Evolutionary conservation across 352 stramenopile genomes (phyloP), one percentile per base, ranked within the genome.

Genomic region (Globisporangium rhizosaccharum): DNA sequence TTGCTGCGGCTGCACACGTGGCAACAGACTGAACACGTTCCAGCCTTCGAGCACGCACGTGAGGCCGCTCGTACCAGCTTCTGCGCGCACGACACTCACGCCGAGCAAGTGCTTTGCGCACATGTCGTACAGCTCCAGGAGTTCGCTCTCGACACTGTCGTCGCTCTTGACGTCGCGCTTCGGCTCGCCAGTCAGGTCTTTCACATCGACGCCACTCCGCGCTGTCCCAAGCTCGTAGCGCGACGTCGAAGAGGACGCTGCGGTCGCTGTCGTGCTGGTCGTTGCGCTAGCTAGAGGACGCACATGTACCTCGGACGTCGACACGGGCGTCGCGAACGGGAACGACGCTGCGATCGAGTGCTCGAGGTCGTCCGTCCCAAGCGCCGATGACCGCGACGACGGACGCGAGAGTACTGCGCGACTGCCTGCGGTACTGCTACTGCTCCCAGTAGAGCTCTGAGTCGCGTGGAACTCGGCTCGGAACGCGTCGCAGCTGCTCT

Each of bases 21-120:
- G 79, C 28, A 91, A 23, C 2, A 90, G 62, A 41, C 69, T 79
- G 59, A 89, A 84, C 15, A 88, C 15, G 51, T 90, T 87, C 71
- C 75, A 87, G 0, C 79, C 79, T 46, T 91, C 82, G 3, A 90
- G 45, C 10, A 77, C 56, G 20, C 81, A 76, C 3, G 72, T 75
- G 23, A 90, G 20, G 0, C 82, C 82, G 47, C 77, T 89, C 3
- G 82, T 88, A 7, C 82, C 82, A 1, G 82, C 79, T 59, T 91
- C 79, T 3, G 68, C 76, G 15, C 72, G 78, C 11, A 90, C 53
- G 52, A 79, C 62, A 23, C 78, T 72, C 11, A 87, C 45, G 30
- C 75, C 76, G 57, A 75, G 56, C n/a, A 91, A 52, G 42, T 85
- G 72, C 48, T 69, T 72, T 25, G 60, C 61, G 45, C 75, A 74